These are phyloP conservation scores for Coemansia sp. DNA, from an alignment of 371 early-diverging fungal species.

Conservation along the genomic window DNA sequence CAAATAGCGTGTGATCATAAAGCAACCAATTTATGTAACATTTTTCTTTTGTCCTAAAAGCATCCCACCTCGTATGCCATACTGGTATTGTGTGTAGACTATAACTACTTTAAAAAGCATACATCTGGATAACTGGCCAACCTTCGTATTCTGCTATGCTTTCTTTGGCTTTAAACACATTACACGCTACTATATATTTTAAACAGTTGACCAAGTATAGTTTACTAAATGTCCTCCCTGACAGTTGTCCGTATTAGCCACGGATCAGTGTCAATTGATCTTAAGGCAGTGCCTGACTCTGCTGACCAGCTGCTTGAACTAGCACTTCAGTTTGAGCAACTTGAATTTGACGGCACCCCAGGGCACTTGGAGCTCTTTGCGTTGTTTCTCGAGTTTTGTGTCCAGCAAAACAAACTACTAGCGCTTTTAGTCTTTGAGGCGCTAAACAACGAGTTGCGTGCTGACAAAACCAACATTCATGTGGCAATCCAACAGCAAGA, in stretches of 20 bases:
- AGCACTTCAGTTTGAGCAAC: background rate
- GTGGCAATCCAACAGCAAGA: background rate
- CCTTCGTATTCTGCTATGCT: too few relatives aligned
- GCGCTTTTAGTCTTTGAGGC: constrained; percentile 6
- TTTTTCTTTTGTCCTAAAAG: too few relatives aligned
- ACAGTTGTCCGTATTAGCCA: background rate
- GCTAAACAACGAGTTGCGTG: constrained; percentile 7
- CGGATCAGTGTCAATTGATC: background rate
- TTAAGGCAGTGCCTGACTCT: background rate
- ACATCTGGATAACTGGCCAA: too few relatives aligned
- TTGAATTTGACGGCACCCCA: background rate
- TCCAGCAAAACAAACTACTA: background rate
- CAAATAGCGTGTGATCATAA: too few relatives aligned
- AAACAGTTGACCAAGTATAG: too few relatives aligned
- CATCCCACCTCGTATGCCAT: too few relatives aligned
- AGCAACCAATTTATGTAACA: too few relatives aligned
- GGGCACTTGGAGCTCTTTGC: background rate
- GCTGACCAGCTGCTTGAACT: background rate
- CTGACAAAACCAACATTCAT: constrained; percentile 13
- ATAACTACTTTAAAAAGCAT: too few relatives aligned
- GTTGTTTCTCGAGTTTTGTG: background rate
- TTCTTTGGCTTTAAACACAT: too few relatives aligned
- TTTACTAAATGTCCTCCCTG: background rate
- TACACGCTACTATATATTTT: too few relatives aligned
- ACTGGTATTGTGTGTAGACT: too few relatives aligned